Evolutionary conservation across 208 protist species (phyloP), one percentile per base, ranked within the genome.

Genomic region (Crithidia bombi): DNA sequence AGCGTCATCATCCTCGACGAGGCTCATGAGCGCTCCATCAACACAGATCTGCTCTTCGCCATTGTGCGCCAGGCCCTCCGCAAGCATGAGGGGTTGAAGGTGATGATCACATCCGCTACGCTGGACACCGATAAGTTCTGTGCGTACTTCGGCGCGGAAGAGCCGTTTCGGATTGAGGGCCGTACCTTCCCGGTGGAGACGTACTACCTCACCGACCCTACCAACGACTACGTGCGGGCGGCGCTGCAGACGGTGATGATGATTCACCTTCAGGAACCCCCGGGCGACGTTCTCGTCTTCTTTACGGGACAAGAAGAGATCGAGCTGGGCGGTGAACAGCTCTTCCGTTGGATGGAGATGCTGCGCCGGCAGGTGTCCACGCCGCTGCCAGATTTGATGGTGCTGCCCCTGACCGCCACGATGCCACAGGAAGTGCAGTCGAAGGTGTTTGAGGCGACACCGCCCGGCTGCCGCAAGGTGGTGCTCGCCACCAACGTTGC

Each of bases 401-500:
- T 99, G 50, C 80, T 99, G 32, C 98, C 98, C 0, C 88, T 99
- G 44, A 99, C 99, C 76, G 97, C 98, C 21, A 95, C 98, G 12
- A 95, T 99, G 63, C 98, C 98, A 43, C 95, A 97, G 61, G 98
- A 99, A 66, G 97, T 98, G 81, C 99, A 99, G 91, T 97, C 95
- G 19, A 80, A 87, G 35, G 99, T 99, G 52, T 99, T 99, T 78
- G 98, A 99, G 69, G 85, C 97, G 19, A 97, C 98, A 7, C 93
- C 94, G 35, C 81, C 85, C 1, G 92, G 93, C 12, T 83, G 74
- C 36, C 82, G 98, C 47, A 99, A 99, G 82, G 89, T 98, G 23
- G 95, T 99, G 50, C 88, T 99, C n/a, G 98, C 98, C 41, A 99
- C 99, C 33, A 99, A 99, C 85, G 99, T 99, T 69, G 99, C 99